These are phyloP conservation scores for Colletotrichum tanaceti DNA, from an alignment of 2,329 filamentous ascomycete species.

Conservation along the genomic window DNA sequence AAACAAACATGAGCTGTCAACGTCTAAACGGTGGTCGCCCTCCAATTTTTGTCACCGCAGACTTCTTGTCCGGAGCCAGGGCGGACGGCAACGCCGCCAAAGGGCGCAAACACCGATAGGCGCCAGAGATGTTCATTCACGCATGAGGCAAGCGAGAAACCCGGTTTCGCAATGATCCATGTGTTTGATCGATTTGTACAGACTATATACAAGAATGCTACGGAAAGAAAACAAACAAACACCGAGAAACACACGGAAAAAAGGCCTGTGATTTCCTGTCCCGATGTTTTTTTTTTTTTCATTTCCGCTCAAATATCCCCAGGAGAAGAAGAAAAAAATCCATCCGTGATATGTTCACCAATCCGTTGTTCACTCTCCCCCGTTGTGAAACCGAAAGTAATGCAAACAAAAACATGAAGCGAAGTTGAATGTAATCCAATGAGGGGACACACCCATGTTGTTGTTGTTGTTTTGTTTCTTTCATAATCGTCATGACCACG, in stretches of 20 bases:
- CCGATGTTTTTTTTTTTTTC: constrained; percentile 12
- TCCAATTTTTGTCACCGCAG: no score
- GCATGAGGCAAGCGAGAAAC: no score
- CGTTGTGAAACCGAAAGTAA: background rate
- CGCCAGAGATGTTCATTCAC: no score
- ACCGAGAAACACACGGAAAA: constrained; percentile 19
- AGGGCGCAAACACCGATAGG: no score
- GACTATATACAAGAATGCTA: constrained; percentile 37
- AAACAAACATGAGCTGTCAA: no score
- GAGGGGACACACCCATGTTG: background rate
- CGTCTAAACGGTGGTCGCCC: no score
- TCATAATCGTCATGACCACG: constrained; percentile 22
- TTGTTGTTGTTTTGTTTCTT: constrained; percentile 3
- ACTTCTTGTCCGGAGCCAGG: no score
- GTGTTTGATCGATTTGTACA: constrained; percentile 12
- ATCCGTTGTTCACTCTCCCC: constrained; percentile 1
- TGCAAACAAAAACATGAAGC: constrained; percentile 14
- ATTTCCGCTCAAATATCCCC: background rate
- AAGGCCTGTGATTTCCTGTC: constrained; percentile 9
- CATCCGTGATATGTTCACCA: constrained; percentile 16
- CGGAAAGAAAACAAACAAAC: constrained; percentile 13
- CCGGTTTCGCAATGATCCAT: background rate
- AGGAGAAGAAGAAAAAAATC: background rate
- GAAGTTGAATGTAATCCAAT: constrained; percentile 3
- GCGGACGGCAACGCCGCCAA: no score